Evolutionary conservation across 345 rosid genomes (phyloP).

Genomic region (Ceriops tagal): DNA sequence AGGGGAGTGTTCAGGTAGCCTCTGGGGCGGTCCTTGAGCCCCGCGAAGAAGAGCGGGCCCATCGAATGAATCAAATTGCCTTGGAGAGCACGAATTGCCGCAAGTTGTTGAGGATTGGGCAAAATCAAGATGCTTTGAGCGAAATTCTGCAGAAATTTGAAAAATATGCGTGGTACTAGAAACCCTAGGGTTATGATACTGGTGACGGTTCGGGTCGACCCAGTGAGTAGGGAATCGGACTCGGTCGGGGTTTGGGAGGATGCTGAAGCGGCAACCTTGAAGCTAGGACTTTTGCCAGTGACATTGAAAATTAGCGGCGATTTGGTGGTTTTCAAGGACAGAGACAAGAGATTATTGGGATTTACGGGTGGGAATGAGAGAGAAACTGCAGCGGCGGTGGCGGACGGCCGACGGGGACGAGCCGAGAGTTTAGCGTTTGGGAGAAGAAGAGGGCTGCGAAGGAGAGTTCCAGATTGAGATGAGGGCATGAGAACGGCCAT

Average conservation of each 20-base stretch:
- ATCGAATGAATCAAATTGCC: conserved; percentile 17
- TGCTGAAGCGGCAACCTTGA: conserved; percentile 13
- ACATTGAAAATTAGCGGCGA: background rate
- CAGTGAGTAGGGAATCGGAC: conserved; percentile 2
- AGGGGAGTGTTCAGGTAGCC: conserved; percentile 66
- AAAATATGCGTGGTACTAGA: conserved; percentile 9
- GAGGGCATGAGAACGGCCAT: conserved; percentile 23
- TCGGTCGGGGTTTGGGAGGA: conserved; percentile 2
- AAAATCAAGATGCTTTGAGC: conserved; percentile 20
- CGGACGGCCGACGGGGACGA: background rate
- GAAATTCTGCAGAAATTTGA: conserved; percentile 7
- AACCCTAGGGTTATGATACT: conserved; percentile 16
- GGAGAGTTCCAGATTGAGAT: conserved; percentile 3
- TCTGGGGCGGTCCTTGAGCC: conserved; percentile 44
- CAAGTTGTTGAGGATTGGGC: conserved; percentile 27
- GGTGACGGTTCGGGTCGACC: conserved; percentile 26
- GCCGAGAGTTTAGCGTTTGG: background rate
- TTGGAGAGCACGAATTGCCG: conserved; percentile 32
- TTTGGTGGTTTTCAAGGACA: background rate
- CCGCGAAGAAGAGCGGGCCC: conserved; percentile 67
- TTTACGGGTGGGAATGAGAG: background rate
- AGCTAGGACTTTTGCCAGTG: conserved; percentile 1
- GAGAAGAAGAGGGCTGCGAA: conserved; percentile 1
- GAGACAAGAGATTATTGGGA: background rate
- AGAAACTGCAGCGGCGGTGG: background rate